Evolutionary conservation across 345 rosid genomes (phyloP), one percentile per base, ranked within the genome.

Genomic region (Lepidium africanum): DNA sequence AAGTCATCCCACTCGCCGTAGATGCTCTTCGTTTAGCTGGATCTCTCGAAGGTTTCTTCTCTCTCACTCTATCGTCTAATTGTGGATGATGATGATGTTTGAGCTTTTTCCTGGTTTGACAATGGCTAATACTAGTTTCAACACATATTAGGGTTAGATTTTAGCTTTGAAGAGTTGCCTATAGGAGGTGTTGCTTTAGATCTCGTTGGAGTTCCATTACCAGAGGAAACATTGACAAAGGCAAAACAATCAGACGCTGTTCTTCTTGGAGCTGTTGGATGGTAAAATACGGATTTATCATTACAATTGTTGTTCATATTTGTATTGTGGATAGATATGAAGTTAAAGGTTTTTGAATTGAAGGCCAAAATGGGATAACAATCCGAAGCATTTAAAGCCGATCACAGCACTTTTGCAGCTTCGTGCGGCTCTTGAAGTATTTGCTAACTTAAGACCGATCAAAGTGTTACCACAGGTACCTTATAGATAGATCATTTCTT

Each of bases 211-310:
- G 55, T 67, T 45, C 63, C 63, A 10, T 7, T 67, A 35, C 72
- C 72, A 15, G 63, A 56, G 6, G 72, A 67, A 45, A 67, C 72
- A 45, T 67, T 67, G 45, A 55, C 12, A 45, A 56, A 16, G 63
- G 72, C 72, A 21, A 67, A 67, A 13, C 55, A 67, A 17, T 67
- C 72, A 14, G 72, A 67, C 15, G 72, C 64, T 67, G 13, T 67
- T 67, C 72, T 67, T 23, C 64, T 67, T 7, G 72, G 72, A 46
- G 72, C 72, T 21, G 72, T 67, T 56, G 72, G 72, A 67, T 67
- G 72, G 72, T 55, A 53, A 5, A 27, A 3, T 14, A 14, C 39
- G 2, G 21, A 53, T 3, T 3, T 23, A 23, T 50, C 16, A 23
- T 50, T 50, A n/a, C 16, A 7, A 15, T 6, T 14, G 8, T 15